These are phyloP conservation scores for Tolypocladium sp. DNA, from an alignment of 2,329 filamentous ascomycete species.

Conservation along the genomic window DNA sequence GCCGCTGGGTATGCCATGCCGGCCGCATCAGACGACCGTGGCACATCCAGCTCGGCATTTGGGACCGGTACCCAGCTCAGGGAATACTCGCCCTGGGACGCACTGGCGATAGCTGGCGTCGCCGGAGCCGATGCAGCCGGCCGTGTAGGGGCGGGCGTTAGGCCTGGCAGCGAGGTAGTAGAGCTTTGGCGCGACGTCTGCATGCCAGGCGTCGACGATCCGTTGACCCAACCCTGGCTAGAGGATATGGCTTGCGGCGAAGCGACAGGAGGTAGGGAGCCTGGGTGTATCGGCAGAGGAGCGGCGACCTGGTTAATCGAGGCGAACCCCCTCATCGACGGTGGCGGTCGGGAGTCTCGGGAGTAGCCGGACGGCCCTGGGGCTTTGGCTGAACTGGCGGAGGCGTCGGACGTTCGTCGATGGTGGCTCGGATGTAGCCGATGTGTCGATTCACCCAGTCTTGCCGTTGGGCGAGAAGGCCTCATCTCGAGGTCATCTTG, in stretches of 20 bases:
- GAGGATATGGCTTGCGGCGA: neutral
- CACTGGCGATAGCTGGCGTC: constrained; percentile 5
- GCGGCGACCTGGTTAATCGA: constrained; percentile 9
- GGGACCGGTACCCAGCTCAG: constrained; percentile 4
- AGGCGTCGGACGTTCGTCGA: constrained; percentile 20
- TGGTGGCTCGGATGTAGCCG: constrained; percentile 17
- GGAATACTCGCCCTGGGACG: constrained; percentile 3
- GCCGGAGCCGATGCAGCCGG: constrained; percentile 5
- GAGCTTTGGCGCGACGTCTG: constrained; percentile 11
- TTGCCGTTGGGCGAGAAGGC: constrained; percentile 7
- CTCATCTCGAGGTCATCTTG: constrained; percentile 31
- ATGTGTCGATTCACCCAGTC: constrained; percentile 7
- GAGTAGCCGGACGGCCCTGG: constrained; percentile 4
- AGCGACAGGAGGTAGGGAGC: neutral
- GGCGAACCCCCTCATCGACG: constrained; percentile 19
- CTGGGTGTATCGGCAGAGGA: neutral
- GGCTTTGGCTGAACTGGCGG: constrained; percentile 9
- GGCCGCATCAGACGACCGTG: neutral
- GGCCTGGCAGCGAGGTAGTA: constrained; percentile 10
- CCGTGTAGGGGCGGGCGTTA: constrained; percentile 6
- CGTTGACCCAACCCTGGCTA: neutral
- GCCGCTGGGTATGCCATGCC: neutral
- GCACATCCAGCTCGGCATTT: neutral
- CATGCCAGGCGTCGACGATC: constrained; percentile 1
- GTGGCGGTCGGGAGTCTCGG: constrained; percentile 17